Evolutionary conservation across 2,329 filamentous ascomycete genomes (phyloP).

Genomic region (Aschersonia sp.): DNA sequence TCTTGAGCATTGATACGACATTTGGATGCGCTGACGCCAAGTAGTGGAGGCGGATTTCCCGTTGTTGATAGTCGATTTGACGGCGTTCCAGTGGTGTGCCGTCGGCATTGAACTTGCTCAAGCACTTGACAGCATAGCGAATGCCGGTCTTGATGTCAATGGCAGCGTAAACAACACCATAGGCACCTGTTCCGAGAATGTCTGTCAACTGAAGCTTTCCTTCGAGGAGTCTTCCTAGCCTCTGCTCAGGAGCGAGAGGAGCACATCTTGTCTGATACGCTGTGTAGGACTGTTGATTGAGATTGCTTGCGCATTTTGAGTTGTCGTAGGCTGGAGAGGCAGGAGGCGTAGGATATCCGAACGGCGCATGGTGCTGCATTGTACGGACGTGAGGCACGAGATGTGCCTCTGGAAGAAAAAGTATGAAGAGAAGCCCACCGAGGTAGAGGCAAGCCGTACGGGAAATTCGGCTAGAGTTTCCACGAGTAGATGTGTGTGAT

Average conservation of each 20-base stretch:
- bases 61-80: constrained; percentile 79
- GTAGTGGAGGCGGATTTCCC: constrained; percentile 87
- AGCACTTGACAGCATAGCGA: constrained; percentile 88
- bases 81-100: constrained; percentile 62
- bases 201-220: constrained; percentile 70
- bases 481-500: no score
- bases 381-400: constrained; percentile 16
- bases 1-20: constrained; percentile 85
- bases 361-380: constrained; percentile 45
- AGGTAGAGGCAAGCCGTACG: no score
- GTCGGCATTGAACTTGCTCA: constrained; percentile 75
- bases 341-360: constrained; percentile 43
- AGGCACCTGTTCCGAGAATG: constrained; percentile 85
- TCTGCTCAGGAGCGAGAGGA: constrained; percentile 61
- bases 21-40: constrained; percentile 79
- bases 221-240: constrained; percentile 71
- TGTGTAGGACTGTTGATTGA: constrained; percentile 12
- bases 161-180: constrained; percentile 89
- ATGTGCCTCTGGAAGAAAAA: neutral
- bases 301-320: no score
- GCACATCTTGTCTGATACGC: constrained; percentile 29
- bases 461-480: no score
- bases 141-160: constrained; percentile 68
- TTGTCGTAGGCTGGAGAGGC: constrained; percentile 38
- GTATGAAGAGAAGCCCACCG: no score